Percentiles rank a stretch among this genome's conserved stretches.
These are phyloP conservation scores for Tillandsia leiboldiana DNA, from an alignment of 176 grass and related monocot genomes.

Conservation along the genomic window DNA sequence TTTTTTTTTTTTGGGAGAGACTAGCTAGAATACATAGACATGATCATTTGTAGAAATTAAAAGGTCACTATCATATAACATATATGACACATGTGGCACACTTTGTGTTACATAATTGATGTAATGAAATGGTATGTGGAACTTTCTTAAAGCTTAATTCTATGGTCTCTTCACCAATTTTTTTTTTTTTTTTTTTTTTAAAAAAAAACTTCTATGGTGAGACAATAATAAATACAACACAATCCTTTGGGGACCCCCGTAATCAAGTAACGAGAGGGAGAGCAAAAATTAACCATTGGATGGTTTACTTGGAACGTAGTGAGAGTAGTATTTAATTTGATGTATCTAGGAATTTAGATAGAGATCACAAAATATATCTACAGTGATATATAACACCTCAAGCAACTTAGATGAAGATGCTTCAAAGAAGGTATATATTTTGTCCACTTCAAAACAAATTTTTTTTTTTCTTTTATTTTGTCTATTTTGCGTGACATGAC, in stretches of 20 bases:
- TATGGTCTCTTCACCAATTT: background rate
- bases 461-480: background rate
- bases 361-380: too few species aligned
- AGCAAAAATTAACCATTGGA: background rate
- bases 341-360: too few species aligned
- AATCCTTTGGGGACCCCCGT: background rate
- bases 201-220: background rate
- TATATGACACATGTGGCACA: too few species aligned
- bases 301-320: background rate
- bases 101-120: background rate
- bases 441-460: background rate
- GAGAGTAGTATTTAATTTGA: background rate
- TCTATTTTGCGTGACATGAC: background rate
- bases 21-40: too few species aligned
- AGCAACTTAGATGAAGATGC: too few species aligned
- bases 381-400: too few species aligned
- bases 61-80: too few species aligned
- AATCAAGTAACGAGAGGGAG: background rate
- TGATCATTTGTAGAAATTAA: too few species aligned
- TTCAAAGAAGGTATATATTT: too few species aligned
- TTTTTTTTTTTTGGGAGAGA: too few species aligned
- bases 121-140: background rate
- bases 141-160: background rate
- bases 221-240: background rate
- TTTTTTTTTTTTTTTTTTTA: too few species aligned